Conservation (phyloP, 768 basidiomycete species). For the Candolleomyces aberdarensis region DNA sequence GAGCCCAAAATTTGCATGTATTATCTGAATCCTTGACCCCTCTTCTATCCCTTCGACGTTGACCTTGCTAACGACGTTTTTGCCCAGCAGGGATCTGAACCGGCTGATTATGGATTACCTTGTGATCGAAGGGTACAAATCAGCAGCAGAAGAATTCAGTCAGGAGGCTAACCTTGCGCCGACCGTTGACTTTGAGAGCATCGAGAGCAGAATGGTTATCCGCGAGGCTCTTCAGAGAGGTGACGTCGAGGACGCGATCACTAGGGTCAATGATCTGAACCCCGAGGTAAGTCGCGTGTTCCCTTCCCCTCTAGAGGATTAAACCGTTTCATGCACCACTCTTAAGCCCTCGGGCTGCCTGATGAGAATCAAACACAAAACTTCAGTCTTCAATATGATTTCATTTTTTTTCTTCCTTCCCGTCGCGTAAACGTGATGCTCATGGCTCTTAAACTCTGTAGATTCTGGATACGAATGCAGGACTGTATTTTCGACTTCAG, state of each 20-base stretch:
- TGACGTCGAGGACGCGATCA: slow-evolving; percentile 92
- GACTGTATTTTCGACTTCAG: slow-evolving; percentile 91
- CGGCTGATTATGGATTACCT: slow-evolving; percentile 96
- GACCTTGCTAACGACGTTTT: slow-evolving; percentile 18
- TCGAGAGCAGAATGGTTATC: slow-evolving; percentile 92
- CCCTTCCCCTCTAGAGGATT: slow-evolving; percentile 58
- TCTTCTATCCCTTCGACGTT: slow-evolving; percentile 18
- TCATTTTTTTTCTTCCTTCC: slow-evolving; percentile 11
- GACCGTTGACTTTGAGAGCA: slow-evolving; percentile 85
- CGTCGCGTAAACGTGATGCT: slow-evolving; percentile 13
- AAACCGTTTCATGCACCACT: slow-evolving; percentile 98
- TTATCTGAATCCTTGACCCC: slow-evolving; percentile 64
- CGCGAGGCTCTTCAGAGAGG: slow-evolving; percentile 92
- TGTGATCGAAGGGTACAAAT: slow-evolving; percentile 95
- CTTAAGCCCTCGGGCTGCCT: slow-evolving; percentile 77
- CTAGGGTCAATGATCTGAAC: slow-evolving; percentile 93
- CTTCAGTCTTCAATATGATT: slow-evolving; percentile 98
- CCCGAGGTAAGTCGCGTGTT: slow-evolving; percentile 76
- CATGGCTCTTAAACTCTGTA: slow-evolving; percentile 33
- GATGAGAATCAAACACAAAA: slow-evolving; percentile 78
- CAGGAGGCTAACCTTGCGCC: slow-evolving; percentile 77
- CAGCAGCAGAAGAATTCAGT: slow-evolving; percentile 93
- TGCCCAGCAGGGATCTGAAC: slow-evolving; percentile 76
- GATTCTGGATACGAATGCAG: slow-evolving; percentile 96
- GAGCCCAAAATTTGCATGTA: slow-evolving; percentile 67